Conservation (phyloP, 2,329 filamentous ascomycete species). For the Stagonosporopsis chrysanthemi region DNA sequence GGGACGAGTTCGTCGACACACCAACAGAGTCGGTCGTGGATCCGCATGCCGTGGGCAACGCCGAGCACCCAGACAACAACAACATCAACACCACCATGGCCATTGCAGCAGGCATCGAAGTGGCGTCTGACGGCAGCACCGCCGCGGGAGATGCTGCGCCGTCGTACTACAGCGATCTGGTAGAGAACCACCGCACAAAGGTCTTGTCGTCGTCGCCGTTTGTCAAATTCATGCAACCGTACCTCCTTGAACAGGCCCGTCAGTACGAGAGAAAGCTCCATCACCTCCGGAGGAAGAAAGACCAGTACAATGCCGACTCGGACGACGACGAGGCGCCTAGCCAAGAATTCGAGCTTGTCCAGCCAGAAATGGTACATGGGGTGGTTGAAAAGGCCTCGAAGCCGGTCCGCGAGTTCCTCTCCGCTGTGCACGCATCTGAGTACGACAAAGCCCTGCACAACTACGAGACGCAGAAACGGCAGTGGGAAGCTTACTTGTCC, state of each 20-base stretch:
- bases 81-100: constrained; percentile 11
- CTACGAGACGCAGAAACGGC: constrained; percentile 90
- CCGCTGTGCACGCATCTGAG: constrained; percentile 94
- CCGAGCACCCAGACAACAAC: constrained; percentile 6
- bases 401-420: constrained; percentile 90
- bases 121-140: constrained; percentile 50
- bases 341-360: constrained; percentile 87
- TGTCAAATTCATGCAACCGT: constrained; percentile 92
- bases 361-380: constrained; percentile 92
- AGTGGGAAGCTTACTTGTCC: constrained; percentile 95
- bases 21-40: constrained; percentile 66
- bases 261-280: constrained; percentile 87
- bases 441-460: constrained; percentile 95
- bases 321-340: constrained; percentile 51
- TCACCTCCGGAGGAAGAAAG: constrained; percentile 81
- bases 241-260: constrained; percentile 88
- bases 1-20: constrained; percentile 88
- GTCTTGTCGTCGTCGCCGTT: constrained; percentile 95
- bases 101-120: constrained; percentile 15
- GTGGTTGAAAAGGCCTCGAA: constrained; percentile 80
- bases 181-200: constrained; percentile 90
- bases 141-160: constrained; percentile 81
- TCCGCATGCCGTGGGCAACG: constrained; percentile 29
- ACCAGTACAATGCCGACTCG: constrained; percentile 65
- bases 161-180: constrained; percentile 94